phyloP scores from a whole-genome alignment of 1,284 basidiomycete species.

The Papiliotrema nemorosa region DNA sequence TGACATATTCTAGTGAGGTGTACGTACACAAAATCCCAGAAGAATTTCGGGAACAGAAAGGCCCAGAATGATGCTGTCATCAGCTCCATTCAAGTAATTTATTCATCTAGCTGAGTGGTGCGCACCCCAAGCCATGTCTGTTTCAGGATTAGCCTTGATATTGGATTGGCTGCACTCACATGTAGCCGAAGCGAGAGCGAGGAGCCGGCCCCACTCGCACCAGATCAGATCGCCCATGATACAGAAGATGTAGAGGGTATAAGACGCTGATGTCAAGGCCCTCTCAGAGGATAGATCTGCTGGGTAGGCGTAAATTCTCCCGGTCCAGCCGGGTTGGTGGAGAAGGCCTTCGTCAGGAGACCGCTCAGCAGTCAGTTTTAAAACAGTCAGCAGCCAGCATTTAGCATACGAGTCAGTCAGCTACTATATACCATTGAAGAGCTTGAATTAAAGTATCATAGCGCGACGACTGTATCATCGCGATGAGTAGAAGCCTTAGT shows the following conservation, averaged over 20 bases:
- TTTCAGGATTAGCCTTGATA: slow-evolving; percentile 5
- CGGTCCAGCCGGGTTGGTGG: too few relatives aligned
- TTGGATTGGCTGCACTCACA: slow-evolving; percentile 57
- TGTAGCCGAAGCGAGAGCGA: slow-evolving; percentile 65
- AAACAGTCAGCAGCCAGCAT: too few relatives aligned
- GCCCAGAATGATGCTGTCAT: slow-evolving; percentile 62
- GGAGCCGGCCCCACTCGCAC: slow-evolving; percentile 70
- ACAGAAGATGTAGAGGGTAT: background rate
- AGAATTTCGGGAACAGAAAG: slow-evolving; percentile 80
- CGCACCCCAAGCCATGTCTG: slow-evolving; percentile 32
- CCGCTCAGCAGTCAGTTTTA: too few relatives aligned
- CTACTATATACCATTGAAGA: too few relatives aligned
- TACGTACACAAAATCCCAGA: slow-evolving; percentile 79
- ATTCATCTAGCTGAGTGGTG: background rate
- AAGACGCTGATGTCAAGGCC: too few relatives aligned
- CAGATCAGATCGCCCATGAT: slow-evolving; percentile 76
- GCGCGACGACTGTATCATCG: too few relatives aligned
- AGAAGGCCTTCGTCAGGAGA: too few relatives aligned
- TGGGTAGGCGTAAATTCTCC: too few relatives aligned
- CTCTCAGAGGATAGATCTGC: too few relatives aligned
- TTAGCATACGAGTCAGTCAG: too few relatives aligned
- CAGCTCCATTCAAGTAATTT: background rate
- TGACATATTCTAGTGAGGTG: background rate
- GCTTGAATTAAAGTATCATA: too few relatives aligned
- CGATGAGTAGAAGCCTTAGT: too few relatives aligned